Conservation (phyloP, 192 early-diverging fungal species). For the Diversispora epigaea region DNA sequence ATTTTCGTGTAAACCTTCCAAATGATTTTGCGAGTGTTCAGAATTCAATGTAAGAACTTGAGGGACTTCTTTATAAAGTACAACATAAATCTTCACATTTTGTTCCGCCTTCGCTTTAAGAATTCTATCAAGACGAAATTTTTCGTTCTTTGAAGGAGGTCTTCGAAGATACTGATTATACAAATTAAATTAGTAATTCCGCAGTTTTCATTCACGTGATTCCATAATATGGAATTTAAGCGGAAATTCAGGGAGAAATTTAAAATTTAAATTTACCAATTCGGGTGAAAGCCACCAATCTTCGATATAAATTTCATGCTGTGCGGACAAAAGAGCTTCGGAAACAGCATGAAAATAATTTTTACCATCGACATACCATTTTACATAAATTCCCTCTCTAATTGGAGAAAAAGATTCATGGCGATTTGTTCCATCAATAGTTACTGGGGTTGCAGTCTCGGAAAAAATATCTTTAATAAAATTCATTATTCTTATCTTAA, state of each 20-base stretch:
- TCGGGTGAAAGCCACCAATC: slow-evolving; percentile 96
- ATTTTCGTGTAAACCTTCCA: slow-evolving; percentile 72
- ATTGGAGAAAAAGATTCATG: slow-evolving; percentile 79
- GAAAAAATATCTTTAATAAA: no score
- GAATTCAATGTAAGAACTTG: slow-evolving; percentile 75
- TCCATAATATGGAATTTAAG: background rate
- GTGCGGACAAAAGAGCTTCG: slow-evolving; percentile 70
- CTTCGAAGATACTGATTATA: slow-evolving; percentile 66
- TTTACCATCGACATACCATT: slow-evolving; percentile 80
- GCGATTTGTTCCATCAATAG: slow-evolving; percentile 28
- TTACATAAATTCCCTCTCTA: slow-evolving; percentile 61
- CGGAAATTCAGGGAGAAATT: background rate
- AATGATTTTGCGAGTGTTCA: slow-evolving; percentile 67
- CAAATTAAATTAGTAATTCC: background rate
- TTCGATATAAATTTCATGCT: slow-evolving; percentile 68
- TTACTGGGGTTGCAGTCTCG: no score
- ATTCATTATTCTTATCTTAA: no score
- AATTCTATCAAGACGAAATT: slow-evolving; percentile 76
- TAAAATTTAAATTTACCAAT: slow-evolving; percentile 47
- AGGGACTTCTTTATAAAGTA: slow-evolving; percentile 85
- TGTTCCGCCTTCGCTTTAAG: slow-evolving; percentile 79
- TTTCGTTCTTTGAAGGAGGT: slow-evolving; percentile 69
- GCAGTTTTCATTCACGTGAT: background rate
- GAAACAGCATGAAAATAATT: slow-evolving; percentile 79
- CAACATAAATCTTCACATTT: slow-evolving; percentile 84